phyloP scores from a whole-genome alignment of 129 eudicot genomes.

The Ambrosia trifida region DNA sequence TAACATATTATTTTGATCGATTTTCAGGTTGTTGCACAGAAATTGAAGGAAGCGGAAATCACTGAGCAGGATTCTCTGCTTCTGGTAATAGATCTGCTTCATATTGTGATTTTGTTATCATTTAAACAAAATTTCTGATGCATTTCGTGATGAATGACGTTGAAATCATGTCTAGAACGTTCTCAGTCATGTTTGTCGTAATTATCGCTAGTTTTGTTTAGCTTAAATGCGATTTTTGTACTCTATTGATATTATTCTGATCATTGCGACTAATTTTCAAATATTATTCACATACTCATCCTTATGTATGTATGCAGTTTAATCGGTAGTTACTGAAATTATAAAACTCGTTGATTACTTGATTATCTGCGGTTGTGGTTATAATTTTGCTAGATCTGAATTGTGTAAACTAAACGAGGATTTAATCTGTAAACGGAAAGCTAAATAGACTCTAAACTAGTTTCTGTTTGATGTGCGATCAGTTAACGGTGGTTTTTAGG shows the following conservation, averaged over 20 bases:
- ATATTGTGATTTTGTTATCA: conserved; percentile 7
- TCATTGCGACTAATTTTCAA: conserved; percentile 12
- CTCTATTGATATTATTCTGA: conserved; percentile 3
- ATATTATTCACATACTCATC: neutral
- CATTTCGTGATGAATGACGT: conserved; percentile 13
- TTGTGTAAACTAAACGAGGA: conserved; percentile 12
- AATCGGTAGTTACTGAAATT: conserved; percentile 2
- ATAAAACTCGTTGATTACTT: neutral
- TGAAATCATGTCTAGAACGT: conserved; percentile 1
- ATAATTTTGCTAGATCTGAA: neutral
- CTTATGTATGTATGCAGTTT: conserved; percentile 4
- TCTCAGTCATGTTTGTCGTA: neutral
- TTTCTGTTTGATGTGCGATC: conserved; percentile 14
- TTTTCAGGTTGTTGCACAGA: conserved; percentile 88
- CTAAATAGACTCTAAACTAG: neutral
- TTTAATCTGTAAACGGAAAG: neutral
- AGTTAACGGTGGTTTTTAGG: conserved; percentile 13
- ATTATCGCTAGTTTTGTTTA: conserved; percentile 19
- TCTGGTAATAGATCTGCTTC: conserved; percentile 49
- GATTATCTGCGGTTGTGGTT: conserved; percentile 7
- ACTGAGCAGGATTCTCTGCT: conserved; percentile 98
- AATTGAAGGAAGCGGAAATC: conserved; percentile 87
- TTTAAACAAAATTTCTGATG: neutral
- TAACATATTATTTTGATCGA: neutral
- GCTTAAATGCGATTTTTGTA: neutral